phyloP scores from a whole-genome alignment of 2,329 filamentous ascomycete species.

The Laburnicola sp. region DNA sequence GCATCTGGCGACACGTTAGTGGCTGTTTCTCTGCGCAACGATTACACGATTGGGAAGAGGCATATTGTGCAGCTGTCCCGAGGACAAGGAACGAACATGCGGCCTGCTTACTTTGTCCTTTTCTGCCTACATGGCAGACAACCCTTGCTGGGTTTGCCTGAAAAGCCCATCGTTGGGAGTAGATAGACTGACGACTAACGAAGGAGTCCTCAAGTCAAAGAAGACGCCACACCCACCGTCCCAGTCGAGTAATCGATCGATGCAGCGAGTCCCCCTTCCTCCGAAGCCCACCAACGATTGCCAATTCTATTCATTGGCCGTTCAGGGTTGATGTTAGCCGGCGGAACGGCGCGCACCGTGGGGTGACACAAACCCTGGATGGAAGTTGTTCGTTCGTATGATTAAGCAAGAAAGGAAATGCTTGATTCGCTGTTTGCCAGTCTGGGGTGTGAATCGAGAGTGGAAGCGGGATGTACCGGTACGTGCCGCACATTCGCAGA shows the following conservation, averaged over 20 bases:
- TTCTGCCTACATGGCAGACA: conserved; percentile 22
- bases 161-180: conserved; percentile 15
- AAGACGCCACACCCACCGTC: not conserved
- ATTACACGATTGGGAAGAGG: conserved; percentile 11
- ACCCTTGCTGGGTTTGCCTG: conserved; percentile 23
- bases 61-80: not conserved
- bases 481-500: too few species aligned
- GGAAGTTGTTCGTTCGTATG: too few species aligned
- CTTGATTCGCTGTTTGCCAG: too few species aligned
- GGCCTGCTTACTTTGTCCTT: conserved; percentile 22
- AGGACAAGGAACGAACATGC: not conserved
- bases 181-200: not conserved
- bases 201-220: not conserved
- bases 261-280: not conserved
- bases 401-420: too few species aligned
- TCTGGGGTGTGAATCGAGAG: too few species aligned
- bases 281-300: too few species aligned
- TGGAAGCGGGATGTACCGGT: too few species aligned
- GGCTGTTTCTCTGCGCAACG: conserved; percentile 7
- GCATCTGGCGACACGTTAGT: conserved; percentile 16
- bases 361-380: too few species aligned
- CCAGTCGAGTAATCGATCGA: not conserved
- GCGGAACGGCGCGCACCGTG: conserved; percentile 3
- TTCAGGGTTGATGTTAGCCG: not conserved
- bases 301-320: not conserved